Conservation (phyloP, 2,329 filamentous ascomycete species). For the Ceratocystis diversiconidia region DNA sequence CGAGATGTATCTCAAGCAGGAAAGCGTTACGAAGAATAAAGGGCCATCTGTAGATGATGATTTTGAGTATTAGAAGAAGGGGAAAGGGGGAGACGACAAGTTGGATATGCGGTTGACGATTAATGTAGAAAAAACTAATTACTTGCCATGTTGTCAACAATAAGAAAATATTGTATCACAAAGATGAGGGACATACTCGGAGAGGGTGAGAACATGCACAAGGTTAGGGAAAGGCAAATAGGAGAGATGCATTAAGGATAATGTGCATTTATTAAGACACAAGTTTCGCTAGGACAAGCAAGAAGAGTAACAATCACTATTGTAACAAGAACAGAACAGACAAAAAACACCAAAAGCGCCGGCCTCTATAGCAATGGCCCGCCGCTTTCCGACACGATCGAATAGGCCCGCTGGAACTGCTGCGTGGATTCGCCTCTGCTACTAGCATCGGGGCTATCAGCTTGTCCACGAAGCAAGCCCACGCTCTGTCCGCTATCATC, state of each 20-base stretch:
- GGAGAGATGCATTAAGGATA: not conserved
- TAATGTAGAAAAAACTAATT: not conserved
- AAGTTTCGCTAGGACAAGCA: not conserved
- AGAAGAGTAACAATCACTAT: not conserved
- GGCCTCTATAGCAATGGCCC: not conserved
- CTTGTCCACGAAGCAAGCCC: conserved; percentile 4
- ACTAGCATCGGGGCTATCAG: not conserved
- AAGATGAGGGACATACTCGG: no score
- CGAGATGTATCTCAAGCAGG: conserved; percentile 94
- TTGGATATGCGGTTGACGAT: not conserved
- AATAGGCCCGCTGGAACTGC: conserved; percentile 1
- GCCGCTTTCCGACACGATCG: not conserved
- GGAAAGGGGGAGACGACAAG: not conserved
- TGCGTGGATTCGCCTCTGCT: not conserved
- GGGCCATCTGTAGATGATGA: conserved; percentile 84
- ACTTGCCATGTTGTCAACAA: no score
- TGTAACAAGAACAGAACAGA: not conserved
- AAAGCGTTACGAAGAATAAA: conserved; percentile 76
- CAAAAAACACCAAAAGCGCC: not conserved
- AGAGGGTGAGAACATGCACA: not conserved
- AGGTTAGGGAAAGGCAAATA: not conserved
- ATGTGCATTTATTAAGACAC: not conserved
- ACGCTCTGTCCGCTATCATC: conserved; percentile 21
- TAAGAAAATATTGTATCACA: no score
- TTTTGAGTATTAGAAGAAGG: conserved; percentile 66